These are phyloP conservation scores for Phaeosphaeriaceae sp. DNA, from an alignment of 2,329 filamentous ascomycete genomes.

Conservation along the genomic window DNA sequence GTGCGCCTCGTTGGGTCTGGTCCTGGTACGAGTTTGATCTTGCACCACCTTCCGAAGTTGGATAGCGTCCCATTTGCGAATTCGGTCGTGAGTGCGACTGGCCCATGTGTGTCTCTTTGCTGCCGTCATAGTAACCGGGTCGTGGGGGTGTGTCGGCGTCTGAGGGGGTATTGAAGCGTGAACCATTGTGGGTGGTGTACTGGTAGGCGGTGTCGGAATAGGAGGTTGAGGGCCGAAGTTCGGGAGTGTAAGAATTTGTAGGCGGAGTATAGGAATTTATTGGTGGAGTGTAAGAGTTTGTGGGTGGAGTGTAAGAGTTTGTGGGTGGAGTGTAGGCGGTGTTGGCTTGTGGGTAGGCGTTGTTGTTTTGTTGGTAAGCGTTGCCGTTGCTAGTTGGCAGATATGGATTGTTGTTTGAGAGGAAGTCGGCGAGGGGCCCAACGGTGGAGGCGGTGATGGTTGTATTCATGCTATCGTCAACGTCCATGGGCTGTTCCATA, in stretches of 20 bases:
- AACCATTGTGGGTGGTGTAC: conserved; percentile 44
- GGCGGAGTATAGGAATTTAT: conserved; percentile 27
- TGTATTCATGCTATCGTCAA: conserved; percentile 56
- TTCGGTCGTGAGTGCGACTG: conserved; percentile 54
- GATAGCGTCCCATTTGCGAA: conserved; percentile 58
- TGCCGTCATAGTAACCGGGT: conserved; percentile 40
- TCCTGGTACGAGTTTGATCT: conserved; percentile 55
- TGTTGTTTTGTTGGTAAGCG: not conserved
- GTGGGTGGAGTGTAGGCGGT: not conserved
- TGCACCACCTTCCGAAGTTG: conserved; percentile 51
- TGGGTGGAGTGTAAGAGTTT: conserved; percentile 8
- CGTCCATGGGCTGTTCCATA: conserved; percentile 40
- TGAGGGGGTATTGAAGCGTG: conserved; percentile 53
- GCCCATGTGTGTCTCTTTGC: conserved; percentile 44
- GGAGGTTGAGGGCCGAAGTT: conserved; percentile 60
- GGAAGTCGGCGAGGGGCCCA: conserved; percentile 48
- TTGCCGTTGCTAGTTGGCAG: not conserved
- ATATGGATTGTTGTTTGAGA: conserved; percentile 9
- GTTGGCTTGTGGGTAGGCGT: not conserved
- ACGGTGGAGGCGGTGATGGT: conserved; percentile 52
- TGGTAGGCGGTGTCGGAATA: conserved; percentile 59
- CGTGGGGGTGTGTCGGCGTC: conserved; percentile 56
- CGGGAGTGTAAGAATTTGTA: conserved; percentile 44
- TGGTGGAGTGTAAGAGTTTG: conserved; percentile 48
- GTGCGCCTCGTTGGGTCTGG: conserved; percentile 53